Percentiles rank a stretch among this genome's conserved stretches.
Conservation (phyloP, 2,329 filamentous ascomycete species). For the Neurospora crassa region DNA sequence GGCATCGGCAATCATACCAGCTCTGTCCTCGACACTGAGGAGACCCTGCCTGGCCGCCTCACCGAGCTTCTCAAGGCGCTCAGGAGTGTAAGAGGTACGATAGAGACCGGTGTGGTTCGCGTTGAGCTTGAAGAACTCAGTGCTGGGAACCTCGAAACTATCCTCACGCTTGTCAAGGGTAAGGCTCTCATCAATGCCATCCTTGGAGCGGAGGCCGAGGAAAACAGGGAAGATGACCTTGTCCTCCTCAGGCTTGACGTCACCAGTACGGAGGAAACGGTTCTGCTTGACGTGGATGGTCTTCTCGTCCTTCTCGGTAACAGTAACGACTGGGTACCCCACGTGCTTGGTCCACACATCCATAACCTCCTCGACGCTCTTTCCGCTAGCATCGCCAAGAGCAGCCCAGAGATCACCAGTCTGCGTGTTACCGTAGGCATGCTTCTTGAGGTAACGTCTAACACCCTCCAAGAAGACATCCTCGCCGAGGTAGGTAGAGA, state of each 20-base stretch:
- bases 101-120: constrained; percentile 91
- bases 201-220: constrained; percentile 72
- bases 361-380: constrained; percentile 84
- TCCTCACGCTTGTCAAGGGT: constrained; percentile 63
- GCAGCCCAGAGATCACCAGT: constrained; percentile 88
- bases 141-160: constrained; percentile 65
- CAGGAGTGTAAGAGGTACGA: constrained; percentile 77
- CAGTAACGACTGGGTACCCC: constrained; percentile 82
- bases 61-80: constrained; percentile 79
- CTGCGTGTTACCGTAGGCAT: constrained; percentile 91
- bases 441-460: constrained; percentile 83
- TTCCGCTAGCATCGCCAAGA: constrained; percentile 78
- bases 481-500: constrained; percentile 89
- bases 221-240: constrained; percentile 82
- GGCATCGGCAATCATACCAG: constrained; percentile 90
- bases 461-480: constrained; percentile 90
- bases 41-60: constrained; percentile 73
- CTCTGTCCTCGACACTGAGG: constrained; percentile 79
- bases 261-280: constrained; percentile 83
- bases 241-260: constrained; percentile 90
- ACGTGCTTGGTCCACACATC: constrained; percentile 96
- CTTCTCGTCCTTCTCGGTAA: constrained; percentile 64
- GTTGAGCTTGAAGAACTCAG: constrained; percentile 94
- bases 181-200: constrained; percentile 69
- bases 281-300: constrained; percentile 88